Evolutionary conservation across 257 asterid genomes (phyloP), one percentile per base, ranked within the genome.

Genomic region (Mitragyna speciosa): DNA sequence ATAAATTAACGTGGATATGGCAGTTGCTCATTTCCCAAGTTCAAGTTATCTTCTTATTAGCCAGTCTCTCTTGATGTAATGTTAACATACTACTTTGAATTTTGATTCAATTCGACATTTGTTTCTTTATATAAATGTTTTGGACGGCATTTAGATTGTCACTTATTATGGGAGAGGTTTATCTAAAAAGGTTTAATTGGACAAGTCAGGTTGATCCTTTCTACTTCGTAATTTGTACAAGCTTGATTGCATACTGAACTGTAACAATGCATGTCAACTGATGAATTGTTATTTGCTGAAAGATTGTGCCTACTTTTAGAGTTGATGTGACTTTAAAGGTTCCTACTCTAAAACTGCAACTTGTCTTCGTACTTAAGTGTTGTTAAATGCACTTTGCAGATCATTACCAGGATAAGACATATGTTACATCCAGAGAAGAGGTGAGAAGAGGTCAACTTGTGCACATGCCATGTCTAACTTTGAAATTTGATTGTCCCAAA

Each of bases 381-480:
- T 26, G 19, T 45, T 19, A 56, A 56, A 19, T 56, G 63, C 31
- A n/a, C 33, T 20, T 70, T 4, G 52, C 17, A 64, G 28, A 26
- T 64, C 67, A 61, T 61, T 64, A 64, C 28, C 69, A 64, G 31
- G 71, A 31, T 66, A 14, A 66, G 24, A 15, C 33, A 4, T 1
- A 66, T 16, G 1, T 61, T 12, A 12, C 12, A 28, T 64, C 8
- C 43, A 31, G 12, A 16, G 36, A 22, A 0, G 52, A n/a, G n/a
- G n/a, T n/a, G n/a, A n/a, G n/a, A n/a, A n/a, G n/a, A 70, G 9
- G 39, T 45, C 75, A 45, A 45, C 58, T 71, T 45, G 58, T 47
- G 75, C 75, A 71, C 75, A 71, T 70, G 74, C 31, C 20, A 39
- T 43, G 75, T 71, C 48, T 45, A 11, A 14, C 59, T 26, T 45